Conservation (phyloP, 257 asterid species). For the Euphrasia confusa region DNA sequence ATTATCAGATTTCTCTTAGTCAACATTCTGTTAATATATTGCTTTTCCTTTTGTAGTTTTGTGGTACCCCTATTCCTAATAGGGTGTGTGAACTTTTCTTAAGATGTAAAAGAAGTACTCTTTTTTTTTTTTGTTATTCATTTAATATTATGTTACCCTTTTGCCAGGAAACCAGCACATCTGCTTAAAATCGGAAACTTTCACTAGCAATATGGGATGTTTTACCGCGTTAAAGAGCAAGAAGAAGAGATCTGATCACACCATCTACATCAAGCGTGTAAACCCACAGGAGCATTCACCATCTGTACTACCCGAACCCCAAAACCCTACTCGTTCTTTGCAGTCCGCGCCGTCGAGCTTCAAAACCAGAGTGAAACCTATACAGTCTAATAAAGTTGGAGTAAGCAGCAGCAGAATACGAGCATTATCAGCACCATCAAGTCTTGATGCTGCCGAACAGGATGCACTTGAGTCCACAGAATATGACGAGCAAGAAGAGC, state of each 20-base stretch:
- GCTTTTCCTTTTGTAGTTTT: background rate
- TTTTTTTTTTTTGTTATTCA: too few relatives aligned
- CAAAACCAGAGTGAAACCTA: slow-evolving; percentile 58
- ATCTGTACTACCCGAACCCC: slow-evolving; percentile 70
- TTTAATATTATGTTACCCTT: background rate
- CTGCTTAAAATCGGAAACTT: background rate
- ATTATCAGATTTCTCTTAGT: slow-evolving; percentile 3
- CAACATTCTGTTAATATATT: background rate
- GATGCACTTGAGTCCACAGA: slow-evolving; percentile 44
- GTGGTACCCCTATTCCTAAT: background rate
- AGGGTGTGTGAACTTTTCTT: too few relatives aligned
- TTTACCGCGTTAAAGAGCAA: slow-evolving; percentile 56
- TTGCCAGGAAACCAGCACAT: slow-evolving; percentile 30
- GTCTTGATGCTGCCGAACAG: slow-evolving; percentile 54
- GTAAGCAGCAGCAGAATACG: slow-evolving; percentile 42
- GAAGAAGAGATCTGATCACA: slow-evolving; percentile 60
- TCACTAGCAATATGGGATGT: slow-evolving; percentile 24
- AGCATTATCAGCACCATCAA: slow-evolving; percentile 70
- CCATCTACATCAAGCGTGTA: slow-evolving; percentile 35
- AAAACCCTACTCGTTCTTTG: slow-evolving; percentile 42
- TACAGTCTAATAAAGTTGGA: slow-evolving; percentile 31
- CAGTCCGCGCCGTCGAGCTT: slow-evolving; percentile 92
- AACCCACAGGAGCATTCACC: slow-evolving; percentile 62
- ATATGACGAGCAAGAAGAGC: slow-evolving; percentile 62
- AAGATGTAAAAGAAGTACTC: too few relatives aligned